Conservation (phyloP, 495 filamentous ascomycete genomes). For the Pyrenopolyporus hunteri region DNA sequence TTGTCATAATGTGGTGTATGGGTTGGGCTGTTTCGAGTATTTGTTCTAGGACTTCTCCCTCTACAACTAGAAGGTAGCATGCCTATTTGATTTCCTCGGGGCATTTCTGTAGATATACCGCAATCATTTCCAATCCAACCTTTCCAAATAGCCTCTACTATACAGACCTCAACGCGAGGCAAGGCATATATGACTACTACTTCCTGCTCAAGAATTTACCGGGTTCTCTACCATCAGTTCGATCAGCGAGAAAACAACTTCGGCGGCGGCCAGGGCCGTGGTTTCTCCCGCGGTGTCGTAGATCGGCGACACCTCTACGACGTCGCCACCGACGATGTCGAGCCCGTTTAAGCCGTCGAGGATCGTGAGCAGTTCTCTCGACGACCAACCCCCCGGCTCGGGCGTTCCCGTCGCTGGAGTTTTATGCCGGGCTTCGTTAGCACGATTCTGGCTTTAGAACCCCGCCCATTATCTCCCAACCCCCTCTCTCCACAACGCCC, state of each 20-base stretch:
- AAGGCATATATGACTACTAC: conserved; percentile 4
- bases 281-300: conserved; percentile 74
- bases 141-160: neutral
- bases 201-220: too few species aligned
- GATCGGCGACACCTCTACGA: conserved; percentile 74
- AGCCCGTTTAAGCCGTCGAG: conserved; percentile 64
- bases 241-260: conserved; percentile 45
- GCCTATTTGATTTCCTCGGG: conserved; percentile 12
- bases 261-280: conserved; percentile 70
- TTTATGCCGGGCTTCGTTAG: conserved; percentile 2
- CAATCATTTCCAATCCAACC: conserved; percentile 23
- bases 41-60: conserved; percentile 22
- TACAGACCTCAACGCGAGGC: neutral
- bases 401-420: conserved; percentile 76
- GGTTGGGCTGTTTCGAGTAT: conserved; percentile 24
- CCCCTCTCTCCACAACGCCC: too few species aligned
- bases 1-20: conserved; percentile 31
- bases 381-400: conserved; percentile 87
- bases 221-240: conserved; percentile 48
- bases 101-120: conserved; percentile 21
- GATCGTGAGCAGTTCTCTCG: conserved; percentile 65
- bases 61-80: conserved; percentile 27
- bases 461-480: conserved; percentile 56
- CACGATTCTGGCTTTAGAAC: neutral
- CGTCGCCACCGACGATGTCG: conserved; percentile 78